Evolutionary conservation across 345 rosid species (phyloP), one percentile per base, ranked within the genome.

Genomic region (Kernera saxatilis): DNA sequence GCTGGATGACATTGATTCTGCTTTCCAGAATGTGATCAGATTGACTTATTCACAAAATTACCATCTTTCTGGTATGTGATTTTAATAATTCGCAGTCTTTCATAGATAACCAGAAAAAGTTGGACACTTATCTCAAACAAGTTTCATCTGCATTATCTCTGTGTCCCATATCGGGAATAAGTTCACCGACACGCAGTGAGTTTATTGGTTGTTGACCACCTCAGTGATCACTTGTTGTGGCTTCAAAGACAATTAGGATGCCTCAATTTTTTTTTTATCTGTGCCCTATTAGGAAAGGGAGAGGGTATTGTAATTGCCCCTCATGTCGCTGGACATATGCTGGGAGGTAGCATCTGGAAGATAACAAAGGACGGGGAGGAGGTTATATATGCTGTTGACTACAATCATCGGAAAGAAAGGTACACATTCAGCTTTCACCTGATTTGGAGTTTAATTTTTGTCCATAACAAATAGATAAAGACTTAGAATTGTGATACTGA

Each of bases 281-380:
- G 44, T 67, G 9, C 6, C 12, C 33, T 27, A 30, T 62, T 72
- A 94, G 99, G 97, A 30, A 91, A 89, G 80, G 99, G 97, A 54
- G 99, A 94, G 77, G 97, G 97, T 27, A 91, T 94, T 81, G 99
- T 94, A 21, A 86, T 94, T 74, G 82, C 96, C 40, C 99, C 99
- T 18, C 97, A 94, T 75, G 93, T 78, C 49, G 97, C 98, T 74
- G 99, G 98, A 41, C 98, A 93, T 82, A 89, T 89, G 69, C 73
- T 93, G 75, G 99, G 99, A 73, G 95, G 99, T 67, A 89, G 96
- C 17, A 78, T 94, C 5, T 94, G 99, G 99, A 91, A 86, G 83
- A 94, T 94, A 77, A 86, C 96, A 6, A 94, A 94, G 82, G 99
- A 94, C 52, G 99, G 99, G 60, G 99, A 94, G 72, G 97, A 94